These are phyloP conservation scores for Quercus mongolica DNA, from an alignment of 306 rosid species.

Conservation along the genomic window DNA sequence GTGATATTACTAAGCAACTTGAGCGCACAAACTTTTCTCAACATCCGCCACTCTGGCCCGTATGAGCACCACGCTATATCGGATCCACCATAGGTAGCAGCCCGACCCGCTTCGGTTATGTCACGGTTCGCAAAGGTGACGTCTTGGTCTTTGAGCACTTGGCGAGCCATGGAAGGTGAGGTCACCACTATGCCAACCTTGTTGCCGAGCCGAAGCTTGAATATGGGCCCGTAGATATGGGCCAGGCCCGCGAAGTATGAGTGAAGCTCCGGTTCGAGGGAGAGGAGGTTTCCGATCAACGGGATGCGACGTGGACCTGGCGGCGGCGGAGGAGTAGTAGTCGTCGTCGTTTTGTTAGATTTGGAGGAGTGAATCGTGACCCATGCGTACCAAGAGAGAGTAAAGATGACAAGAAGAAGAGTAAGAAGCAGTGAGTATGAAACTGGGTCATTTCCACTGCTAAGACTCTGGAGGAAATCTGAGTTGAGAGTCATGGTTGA, in stretches of 20 bases:
- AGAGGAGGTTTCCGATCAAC: conserved; percentile 60
- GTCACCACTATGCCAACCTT: conserved; percentile 43
- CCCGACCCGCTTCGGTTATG: conserved; percentile 41
- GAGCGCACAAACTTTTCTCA: conserved; percentile 53
- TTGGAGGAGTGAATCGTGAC: no score
- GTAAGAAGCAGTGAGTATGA: neutral
- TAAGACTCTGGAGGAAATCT: neutral
- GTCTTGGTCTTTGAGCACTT: conserved; percentile 63
- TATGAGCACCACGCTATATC: conserved; percentile 71
- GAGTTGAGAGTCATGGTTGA: neutral
- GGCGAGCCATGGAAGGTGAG: conserved; percentile 50
- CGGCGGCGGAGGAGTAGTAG: conserved; percentile 8
- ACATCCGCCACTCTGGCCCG: conserved; percentile 81
- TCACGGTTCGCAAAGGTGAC: conserved; percentile 74
- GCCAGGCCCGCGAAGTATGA: conserved; percentile 53
- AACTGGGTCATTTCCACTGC: neutral
- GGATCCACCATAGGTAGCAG: conserved; percentile 41
- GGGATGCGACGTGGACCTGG: conserved; percentile 80
- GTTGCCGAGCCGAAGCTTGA: conserved; percentile 60
- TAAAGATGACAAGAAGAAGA: neutral
- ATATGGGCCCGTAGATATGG: conserved; percentile 51
- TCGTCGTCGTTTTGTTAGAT: no score
- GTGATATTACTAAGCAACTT: conserved; percentile 72
- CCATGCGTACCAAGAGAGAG: neutral
- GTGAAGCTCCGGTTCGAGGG: conserved; percentile 75